A percentile compares a stretch with the other conserved stretches of the same genome.
Evolutionary conservation across 352 stramenopile species (phyloP).

Genomic region (Plasmopara halstedii): DNA sequence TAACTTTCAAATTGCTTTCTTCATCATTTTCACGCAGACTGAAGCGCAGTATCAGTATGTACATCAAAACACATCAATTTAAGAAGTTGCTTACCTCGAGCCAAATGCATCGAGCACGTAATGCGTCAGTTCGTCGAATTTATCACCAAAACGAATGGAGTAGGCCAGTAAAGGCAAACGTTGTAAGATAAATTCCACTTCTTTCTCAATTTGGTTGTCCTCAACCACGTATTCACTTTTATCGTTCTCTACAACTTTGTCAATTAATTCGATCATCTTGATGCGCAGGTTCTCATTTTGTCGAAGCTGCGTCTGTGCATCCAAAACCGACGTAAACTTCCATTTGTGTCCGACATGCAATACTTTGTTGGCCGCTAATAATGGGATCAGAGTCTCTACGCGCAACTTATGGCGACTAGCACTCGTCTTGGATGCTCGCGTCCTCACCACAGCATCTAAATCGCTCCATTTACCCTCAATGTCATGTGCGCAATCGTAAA

Average conservation of each 20-base stretch:
- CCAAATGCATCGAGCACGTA: conserved; percentile 43
- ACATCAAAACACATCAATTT: neutral
- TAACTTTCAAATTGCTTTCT: conserved; percentile 37
- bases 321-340: conserved; percentile 29
- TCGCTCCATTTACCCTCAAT: conserved; percentile 8
- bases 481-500: conserved; percentile 29
- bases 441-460: conserved; percentile 17
- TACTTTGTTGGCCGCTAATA: conserved; percentile 13
- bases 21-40: conserved; percentile 33
- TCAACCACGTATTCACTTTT: conserved; percentile 9
- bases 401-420: conserved; percentile 14
- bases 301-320: conserved; percentile 32
- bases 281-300: conserved; percentile 14
- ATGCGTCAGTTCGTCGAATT: conserved; percentile 36
- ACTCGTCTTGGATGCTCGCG: neutral
- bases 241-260: conserved; percentile 1
- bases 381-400: conserved; percentile 12
- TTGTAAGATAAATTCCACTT: conserved; percentile 25
- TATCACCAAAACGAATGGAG: conserved; percentile 36
- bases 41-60: neutral
- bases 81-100: conserved; percentile 16
- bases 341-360: conserved; percentile 26
- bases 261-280: conserved; percentile 17
- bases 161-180: conserved; percentile 38
- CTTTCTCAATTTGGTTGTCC: conserved; percentile 12